Base-by-base conservation (phyloP, 306 rosid species). In the Comarum palustre region DNA sequence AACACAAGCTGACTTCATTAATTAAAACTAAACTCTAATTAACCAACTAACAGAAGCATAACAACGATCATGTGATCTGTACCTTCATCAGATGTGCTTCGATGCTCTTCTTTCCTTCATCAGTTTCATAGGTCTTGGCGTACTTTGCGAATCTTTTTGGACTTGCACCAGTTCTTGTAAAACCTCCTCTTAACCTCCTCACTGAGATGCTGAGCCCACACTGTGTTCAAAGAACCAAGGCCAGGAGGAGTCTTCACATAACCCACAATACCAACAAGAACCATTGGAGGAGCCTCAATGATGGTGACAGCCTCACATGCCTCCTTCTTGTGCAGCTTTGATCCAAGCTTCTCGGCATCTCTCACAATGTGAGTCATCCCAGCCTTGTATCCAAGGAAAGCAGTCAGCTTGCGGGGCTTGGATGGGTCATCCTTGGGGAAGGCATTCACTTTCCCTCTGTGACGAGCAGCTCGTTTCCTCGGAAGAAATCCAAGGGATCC, bases 401-500 rank as follows among this genome's bases (percentile, higher is more conserved):
- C 92, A 66, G 92, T 91, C 2, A 91, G 78, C 75, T 79, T 87
- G 61, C 92, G 88, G n/a, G 86, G 41, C 77, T 91, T 87, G 78
- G 55, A 57, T 52, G 83, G 87, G 55, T 89, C 92, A 89, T 91
- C 97, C 86, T 81, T 89, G 3, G 97, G 97, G 79, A 91, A 91
- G 25, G 97, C 87, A 91, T 91, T 91, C 92, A 89, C 97, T 82
- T 91, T 91, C 66, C 97, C 95, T 14, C 95, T 80, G 79, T 89
- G 97, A 29, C 92, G 92, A 36, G 90, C 78, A 80, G 92, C 97
- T 29, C 95, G 81, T 76, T 91, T 91, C 84, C 97, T 87, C 3
- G 97, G 97, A 52, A 91, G 97, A 74, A 89, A 91, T 59, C 97
- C 92, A 71, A 91, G 87, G 4, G 97, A 91, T 1, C 97, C 97